phyloP scores from a whole-genome alignment of 208 protist species.

The Wallacemonas sp. region DNA sequence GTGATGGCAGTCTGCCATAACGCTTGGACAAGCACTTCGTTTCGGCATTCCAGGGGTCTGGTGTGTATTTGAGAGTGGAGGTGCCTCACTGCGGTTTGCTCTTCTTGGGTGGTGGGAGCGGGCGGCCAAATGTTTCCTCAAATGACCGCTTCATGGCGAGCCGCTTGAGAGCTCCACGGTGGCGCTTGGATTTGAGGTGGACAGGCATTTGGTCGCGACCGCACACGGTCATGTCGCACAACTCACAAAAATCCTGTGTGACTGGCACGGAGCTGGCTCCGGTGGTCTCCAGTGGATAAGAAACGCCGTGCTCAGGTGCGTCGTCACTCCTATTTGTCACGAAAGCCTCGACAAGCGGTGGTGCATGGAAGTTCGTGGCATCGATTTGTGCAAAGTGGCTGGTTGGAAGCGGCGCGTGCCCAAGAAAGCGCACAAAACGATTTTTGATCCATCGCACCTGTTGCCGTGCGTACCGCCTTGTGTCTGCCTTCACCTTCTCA shows the following conservation, averaged over 20 bases:
- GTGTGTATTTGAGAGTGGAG: too few species aligned
- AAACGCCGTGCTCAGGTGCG: background rate
- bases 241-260: constrained; percentile 46
- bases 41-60: too few species aligned
- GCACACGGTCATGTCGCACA: constrained; percentile 62
- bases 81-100: constrained; percentile 1
- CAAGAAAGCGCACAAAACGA: constrained; percentile 51
- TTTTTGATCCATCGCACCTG: constrained; percentile 84
- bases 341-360: background rate
- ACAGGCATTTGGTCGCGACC: constrained; percentile 47
- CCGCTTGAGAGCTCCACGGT: constrained; percentile 54
- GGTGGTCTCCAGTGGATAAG: constrained; percentile 10
- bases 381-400: constrained; percentile 42
- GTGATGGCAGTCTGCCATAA: too few species aligned
- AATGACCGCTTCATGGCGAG: constrained; percentile 49
- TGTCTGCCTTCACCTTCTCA: constrained; percentile 71
- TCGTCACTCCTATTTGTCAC: background rate
- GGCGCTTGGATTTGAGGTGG: constrained; percentile 70
- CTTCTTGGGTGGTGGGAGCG: constrained; percentile 55
- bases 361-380: background rate
- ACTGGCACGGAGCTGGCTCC: constrained; percentile 21
- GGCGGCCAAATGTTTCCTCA: constrained; percentile 54
- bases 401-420: constrained; percentile 9
- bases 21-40: too few species aligned
- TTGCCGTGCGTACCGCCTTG: constrained; percentile 75